phyloP scores from a whole-genome alignment of 345 rosid genomes.

The Trapa bicornis region DNA sequence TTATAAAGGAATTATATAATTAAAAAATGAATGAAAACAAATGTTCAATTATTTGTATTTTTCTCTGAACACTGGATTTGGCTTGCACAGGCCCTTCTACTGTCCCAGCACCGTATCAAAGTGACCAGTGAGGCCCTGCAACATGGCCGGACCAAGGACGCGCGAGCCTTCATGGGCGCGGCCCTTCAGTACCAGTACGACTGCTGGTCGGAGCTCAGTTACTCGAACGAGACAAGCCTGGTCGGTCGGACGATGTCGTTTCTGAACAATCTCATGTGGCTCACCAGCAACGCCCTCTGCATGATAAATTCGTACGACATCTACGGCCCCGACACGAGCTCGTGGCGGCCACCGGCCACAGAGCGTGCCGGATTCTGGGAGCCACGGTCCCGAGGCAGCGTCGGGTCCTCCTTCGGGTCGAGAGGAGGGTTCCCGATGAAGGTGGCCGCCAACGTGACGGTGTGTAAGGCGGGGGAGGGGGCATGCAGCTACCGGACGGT shows the following conservation, averaged over 20 bases:
- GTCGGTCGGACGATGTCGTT: constrained; percentile 52
- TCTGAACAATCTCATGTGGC: constrained; percentile 25
- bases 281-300: constrained; percentile 62
- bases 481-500: constrained; percentile 41
- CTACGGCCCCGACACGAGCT: constrained; percentile 27
- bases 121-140: constrained; percentile 30
- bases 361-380: constrained; percentile 77
- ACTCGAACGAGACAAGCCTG: constrained; percentile 46
- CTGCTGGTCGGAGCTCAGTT: constrained; percentile 58
- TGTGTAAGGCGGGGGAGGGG: constrained; percentile 35
- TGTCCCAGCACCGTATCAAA: constrained; percentile 39
- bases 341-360: constrained; percentile 58
- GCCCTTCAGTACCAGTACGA: constrained; percentile 65
- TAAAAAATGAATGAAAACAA: too few species aligned
- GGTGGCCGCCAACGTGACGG: constrained; percentile 47
- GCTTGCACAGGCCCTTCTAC: constrained; percentile 27
- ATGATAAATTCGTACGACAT: constrained; percentile 56
- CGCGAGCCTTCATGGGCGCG: constrained; percentile 73
- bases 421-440: constrained; percentile 31
- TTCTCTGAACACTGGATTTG: background rate
- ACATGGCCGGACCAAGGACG: constrained; percentile 46
- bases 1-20: too few species aligned
- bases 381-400: constrained; percentile 11
- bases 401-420: constrained; percentile 8
- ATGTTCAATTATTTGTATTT: too few species aligned